phyloP scores from a whole-genome alignment of 2,329 filamentous ascomycete species.

The Diaporthe sp. region DNA sequence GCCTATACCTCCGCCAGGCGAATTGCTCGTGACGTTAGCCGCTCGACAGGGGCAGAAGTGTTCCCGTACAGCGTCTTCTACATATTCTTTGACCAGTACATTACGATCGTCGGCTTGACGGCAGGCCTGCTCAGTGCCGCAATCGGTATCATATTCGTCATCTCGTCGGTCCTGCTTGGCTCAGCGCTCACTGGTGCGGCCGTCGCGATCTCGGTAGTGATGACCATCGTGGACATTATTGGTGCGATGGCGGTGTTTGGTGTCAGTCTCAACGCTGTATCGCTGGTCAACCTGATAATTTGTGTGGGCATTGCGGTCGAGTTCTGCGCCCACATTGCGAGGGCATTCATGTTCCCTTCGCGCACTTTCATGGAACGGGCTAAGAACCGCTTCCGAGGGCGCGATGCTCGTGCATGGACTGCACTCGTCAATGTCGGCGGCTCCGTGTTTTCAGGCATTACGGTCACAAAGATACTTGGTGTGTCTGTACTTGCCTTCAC shows the following conservation, averaged over 20 bases:
- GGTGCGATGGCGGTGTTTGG: constrained; percentile 92
- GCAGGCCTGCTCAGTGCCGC: constrained; percentile 85
- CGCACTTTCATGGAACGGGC: constrained; percentile 85
- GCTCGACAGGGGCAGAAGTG: constrained; percentile 81
- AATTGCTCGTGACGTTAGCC: constrained; percentile 82
- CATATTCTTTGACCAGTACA: constrained; percentile 99
- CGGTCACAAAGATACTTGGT: constrained; percentile 92
- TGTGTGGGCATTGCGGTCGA: constrained; percentile 97
- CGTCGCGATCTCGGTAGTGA: constrained; percentile 87
- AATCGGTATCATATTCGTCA: constrained; percentile 85
- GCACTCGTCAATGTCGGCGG: constrained; percentile 95
- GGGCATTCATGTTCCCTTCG: constrained; percentile 95
- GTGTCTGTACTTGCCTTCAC: constrained; percentile 95
- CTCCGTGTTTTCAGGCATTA: constrained; percentile 96
- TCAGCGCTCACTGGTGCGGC: constrained; percentile 85
- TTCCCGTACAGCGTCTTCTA: constrained; percentile 99
- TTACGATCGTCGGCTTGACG: constrained; percentile 85
- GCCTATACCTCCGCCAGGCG: constrained; percentile 91
- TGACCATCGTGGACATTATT: constrained; percentile 95
- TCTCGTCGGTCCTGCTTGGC: constrained; percentile 86
- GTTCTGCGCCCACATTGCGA: constrained; percentile 96
- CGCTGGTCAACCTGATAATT: constrained; percentile 95
- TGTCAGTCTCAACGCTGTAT: constrained; percentile 95
- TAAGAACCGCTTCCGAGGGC: constrained; percentile 82
- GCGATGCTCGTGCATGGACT: constrained; percentile 90